Evolutionary conservation across 202 grass and related monocot species (phyloP).

Genomic region (Eragrostis tef): DNA sequence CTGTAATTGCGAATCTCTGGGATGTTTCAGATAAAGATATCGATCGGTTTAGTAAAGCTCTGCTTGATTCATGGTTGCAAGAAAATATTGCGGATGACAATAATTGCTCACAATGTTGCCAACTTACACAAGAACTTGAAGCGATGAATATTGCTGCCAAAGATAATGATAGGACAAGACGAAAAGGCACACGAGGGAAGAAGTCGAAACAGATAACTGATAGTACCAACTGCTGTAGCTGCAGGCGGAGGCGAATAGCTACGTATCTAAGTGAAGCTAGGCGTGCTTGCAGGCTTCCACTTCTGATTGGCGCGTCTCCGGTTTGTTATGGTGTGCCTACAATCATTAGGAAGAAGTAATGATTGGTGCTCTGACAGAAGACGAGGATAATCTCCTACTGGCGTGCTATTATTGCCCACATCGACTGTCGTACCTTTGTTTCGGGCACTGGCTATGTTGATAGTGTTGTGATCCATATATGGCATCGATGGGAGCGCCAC

Average conservation of each 20-base stretch:
- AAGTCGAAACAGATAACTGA: constrained; percentile 23
- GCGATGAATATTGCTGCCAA: constrained; percentile 53
- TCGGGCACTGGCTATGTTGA: neutral
- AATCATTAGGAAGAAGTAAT: constrained; percentile 61
- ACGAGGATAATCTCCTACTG: constrained; percentile 1
- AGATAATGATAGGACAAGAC: constrained; percentile 47
- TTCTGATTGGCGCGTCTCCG: constrained; percentile 81
- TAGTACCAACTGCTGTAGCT: constrained; percentile 42
- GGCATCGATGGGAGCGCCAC: neutral
- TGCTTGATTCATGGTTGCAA: constrained; percentile 77
- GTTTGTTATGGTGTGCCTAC: constrained; percentile 93
- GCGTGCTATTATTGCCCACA: neutral
- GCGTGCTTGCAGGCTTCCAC: constrained; percentile 63
- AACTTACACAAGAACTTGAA: constrained; percentile 47
- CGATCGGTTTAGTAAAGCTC: constrained; percentile 71
- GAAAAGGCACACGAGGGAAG: constrained; percentile 43
- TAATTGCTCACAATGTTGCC: constrained; percentile 46
- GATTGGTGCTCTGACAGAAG: neutral
- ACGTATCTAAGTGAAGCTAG: constrained; percentile 75
- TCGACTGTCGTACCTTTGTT: neutral
- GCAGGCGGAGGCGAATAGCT: constrained; percentile 61
- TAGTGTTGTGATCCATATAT: neutral
- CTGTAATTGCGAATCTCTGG: constrained; percentile 80
- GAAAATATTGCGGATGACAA: constrained; percentile 26
- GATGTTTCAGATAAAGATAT: constrained; percentile 84